phyloP scores from a whole-genome alignment of 78 protist species.

The Chrysochromulina parva region DNA sequence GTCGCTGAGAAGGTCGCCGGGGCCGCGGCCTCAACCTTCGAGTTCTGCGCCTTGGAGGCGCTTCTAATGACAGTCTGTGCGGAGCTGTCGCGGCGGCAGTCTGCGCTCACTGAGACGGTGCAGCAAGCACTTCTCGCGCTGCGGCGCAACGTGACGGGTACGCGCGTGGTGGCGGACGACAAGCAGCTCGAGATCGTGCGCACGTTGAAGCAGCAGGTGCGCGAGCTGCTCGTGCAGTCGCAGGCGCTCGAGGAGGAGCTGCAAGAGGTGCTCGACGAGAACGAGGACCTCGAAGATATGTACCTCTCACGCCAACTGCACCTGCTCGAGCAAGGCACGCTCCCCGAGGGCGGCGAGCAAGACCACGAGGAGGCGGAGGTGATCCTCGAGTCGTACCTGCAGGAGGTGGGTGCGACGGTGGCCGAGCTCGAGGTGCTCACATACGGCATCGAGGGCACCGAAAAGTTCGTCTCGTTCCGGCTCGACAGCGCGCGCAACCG shows the following conservation, averaged over 20 bases:
- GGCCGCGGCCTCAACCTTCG: background rate
- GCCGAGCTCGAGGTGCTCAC: background rate
- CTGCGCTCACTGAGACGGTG: too few relatives aligned
- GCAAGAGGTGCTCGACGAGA: background rate
- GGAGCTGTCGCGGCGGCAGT: background rate
- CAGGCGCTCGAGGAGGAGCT: background rate
- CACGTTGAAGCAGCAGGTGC: background rate
- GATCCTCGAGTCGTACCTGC: constrained; percentile 7
- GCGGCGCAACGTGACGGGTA: background rate
- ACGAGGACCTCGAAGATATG: background rate
- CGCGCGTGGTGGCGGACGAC: background rate
- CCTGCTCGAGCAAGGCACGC: too few relatives aligned
- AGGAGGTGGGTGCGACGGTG: constrained; percentile 1
- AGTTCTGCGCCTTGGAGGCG: background rate
- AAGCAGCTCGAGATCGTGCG: background rate
- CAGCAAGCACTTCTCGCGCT: background rate
- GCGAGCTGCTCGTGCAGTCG: background rate
- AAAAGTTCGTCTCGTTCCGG: constrained; percentile 22
- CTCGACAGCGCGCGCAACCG: constrained; percentile 7
- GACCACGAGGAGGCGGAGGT: constrained; percentile 21
- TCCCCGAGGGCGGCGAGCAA: background rate
- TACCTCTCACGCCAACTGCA: background rate
- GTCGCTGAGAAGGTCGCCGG: too few relatives aligned
- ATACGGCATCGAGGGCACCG: background rate
- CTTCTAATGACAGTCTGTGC: background rate